Evolutionary conservation across 441 rosid genomes (phyloP), one percentile per base, ranked within the genome.

Genomic region (Geranium incanum): DNA sequence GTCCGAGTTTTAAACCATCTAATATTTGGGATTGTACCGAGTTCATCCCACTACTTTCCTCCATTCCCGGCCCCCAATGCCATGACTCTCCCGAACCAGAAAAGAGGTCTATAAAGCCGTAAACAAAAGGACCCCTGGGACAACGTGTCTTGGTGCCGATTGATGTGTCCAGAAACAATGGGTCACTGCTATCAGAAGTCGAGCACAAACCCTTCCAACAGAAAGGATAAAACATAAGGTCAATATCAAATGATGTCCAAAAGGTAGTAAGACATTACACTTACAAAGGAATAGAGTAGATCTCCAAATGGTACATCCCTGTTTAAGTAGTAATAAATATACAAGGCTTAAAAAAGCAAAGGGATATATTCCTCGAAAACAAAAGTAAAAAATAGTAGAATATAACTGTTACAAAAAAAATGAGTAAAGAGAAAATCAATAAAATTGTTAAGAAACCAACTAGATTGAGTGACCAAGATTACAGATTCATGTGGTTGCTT

Each of bases 71-170:
- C 75, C 88, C 85, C 96, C 94, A 89, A 57, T 88, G 78, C 91
- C 95, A 86, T 21, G 89, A 86, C 79, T 89, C 99, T 78, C 88
- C 97, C 69, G 82, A 87, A 76, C 94, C 96, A 78, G 92, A 82
- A 72, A 95, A 95, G 67, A 95, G 89, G 81, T 95, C 97, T 67
- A 87, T 79, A 77, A 95, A 89, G 67, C 97, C 99, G 86, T 81
- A 87, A 63, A 90, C 97, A 84, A 87, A 92, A 71, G 92, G 89
- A 67, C 84, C 92, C 70, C 67, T 76, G 15, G 84, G 75, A 76
- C 70, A 78, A 71, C 81, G 72, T 65, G 81, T 84, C 78, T 82
- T 88, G 79, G 69, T 78, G 70, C 79, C 81, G 76, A 79, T 75
- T 73, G 82, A 74, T 73, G 75, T 75, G 68, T 84, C 88, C 80